Evolutionary conservation across 768 basidiomycete genomes (phyloP).

Genomic region (Hypholoma fasciculare): DNA sequence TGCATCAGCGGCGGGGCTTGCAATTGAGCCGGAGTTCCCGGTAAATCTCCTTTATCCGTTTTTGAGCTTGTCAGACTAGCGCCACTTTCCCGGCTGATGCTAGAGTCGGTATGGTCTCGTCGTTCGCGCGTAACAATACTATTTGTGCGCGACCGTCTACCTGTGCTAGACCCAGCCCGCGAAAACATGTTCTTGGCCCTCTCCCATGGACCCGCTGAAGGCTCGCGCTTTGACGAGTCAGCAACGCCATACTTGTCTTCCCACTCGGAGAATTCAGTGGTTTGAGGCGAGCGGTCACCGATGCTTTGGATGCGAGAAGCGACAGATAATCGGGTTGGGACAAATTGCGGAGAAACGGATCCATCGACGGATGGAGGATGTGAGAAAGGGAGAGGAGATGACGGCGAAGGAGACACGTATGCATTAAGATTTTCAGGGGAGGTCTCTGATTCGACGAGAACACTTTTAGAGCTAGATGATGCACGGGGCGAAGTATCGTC

Average conservation of each 20-base stretch:
- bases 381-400: conserved; percentile 37
- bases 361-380: conserved; percentile 44
- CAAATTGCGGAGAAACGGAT: conserved; percentile 53
- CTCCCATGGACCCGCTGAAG: conserved; percentile 64
- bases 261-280: conserved; percentile 49
- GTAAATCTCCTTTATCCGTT: conserved; percentile 50
- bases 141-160: conserved; percentile 79
- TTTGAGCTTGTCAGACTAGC: conserved; percentile 66
- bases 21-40: conserved; percentile 37
- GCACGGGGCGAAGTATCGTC: conserved; percentile 54
- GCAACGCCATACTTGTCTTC: conserved; percentile 44
- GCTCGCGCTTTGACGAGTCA: conserved; percentile 62
- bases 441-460: conserved; percentile 64
- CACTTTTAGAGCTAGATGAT: conserved; percentile 60
- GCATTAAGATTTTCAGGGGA: conserved; percentile 40
- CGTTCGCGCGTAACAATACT: conserved; percentile 68
- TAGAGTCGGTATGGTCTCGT: conserved; percentile 71
- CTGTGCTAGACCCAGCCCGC: conserved; percentile 62
- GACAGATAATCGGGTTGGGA: conserved; percentile 61
- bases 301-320: conserved; percentile 54
- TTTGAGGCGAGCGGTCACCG: conserved; percentile 56
- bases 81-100: conserved; percentile 75
- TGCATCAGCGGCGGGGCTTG: conserved; percentile 52
- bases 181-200: conserved; percentile 70
- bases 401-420: conserved; percentile 15